Evolutionary conservation across 202 grass and related monocot genomes (phyloP).

Genomic region (Hordeum pubiflorum): DNA sequence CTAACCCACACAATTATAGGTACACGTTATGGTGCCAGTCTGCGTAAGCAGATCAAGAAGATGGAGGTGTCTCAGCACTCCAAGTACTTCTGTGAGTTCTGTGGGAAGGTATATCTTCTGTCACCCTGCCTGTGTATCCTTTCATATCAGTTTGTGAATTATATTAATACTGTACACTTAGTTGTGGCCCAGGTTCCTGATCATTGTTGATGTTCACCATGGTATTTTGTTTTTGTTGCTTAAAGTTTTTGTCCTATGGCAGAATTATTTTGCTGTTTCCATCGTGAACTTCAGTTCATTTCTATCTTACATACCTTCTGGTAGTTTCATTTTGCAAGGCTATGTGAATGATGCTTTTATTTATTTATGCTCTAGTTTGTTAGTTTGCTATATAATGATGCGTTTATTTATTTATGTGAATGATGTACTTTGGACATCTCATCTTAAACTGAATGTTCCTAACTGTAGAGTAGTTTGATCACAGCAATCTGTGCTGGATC

Average conservation of each 20-base stretch:
- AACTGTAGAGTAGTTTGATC: neutral
- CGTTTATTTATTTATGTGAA: neutral
- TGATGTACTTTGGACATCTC: neutral
- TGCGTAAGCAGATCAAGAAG: conserved; percentile 92
- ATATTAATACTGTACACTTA: neutral
- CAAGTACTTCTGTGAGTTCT: conserved; percentile 90
- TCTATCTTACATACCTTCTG: neutral
- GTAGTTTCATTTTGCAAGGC: neutral
- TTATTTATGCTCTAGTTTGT: neutral
- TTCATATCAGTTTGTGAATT: neutral
- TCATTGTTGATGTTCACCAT: neutral
- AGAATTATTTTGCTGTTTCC: neutral
- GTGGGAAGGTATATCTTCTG: conserved; percentile 51
- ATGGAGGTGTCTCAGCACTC: conserved; percentile 90
- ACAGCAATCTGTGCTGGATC: neutral
- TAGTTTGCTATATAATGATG: neutral
- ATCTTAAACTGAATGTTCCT: neutral
- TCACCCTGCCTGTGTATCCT: neutral
- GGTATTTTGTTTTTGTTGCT: neutral
- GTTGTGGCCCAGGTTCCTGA: neutral
- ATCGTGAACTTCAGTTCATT: neutral
- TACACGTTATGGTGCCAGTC: conserved; percentile 92
- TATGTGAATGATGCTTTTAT: neutral
- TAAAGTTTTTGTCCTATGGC: neutral
- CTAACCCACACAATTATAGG: conserved; percentile 28